These are phyloP conservation scores for Ophiostoma montium DNA, from an alignment of 2,329 filamentous ascomycete species.

Conservation along the genomic window DNA sequence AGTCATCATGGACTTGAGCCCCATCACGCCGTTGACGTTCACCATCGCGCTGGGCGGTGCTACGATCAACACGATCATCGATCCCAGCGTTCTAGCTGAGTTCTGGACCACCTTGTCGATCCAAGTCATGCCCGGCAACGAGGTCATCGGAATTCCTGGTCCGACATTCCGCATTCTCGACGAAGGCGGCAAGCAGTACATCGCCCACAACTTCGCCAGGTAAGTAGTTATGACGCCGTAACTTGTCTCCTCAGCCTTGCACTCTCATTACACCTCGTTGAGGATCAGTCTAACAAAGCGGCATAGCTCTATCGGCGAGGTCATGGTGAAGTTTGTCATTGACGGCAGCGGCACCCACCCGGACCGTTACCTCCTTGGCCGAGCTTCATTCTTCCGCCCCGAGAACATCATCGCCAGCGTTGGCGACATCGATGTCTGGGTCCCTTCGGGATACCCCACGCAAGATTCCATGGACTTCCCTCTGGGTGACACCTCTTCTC, in stretches of 20 bases:
- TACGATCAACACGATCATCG: constrained; percentile 7
- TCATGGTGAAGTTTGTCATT: constrained; percentile 10
- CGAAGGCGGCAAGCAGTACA: constrained; percentile 9
- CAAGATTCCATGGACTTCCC: not conserved
- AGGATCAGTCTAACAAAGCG: not conserved
- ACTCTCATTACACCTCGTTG: not conserved
- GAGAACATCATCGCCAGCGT: constrained; percentile 5
- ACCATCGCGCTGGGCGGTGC: constrained; percentile 5
- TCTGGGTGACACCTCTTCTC: not conserved
- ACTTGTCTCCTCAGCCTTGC: not conserved
- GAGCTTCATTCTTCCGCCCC: constrained; percentile 2
- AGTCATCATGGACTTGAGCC: constrained; percentile 1
- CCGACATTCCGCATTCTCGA: constrained; percentile 10
- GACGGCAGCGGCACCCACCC: constrained; percentile 10
- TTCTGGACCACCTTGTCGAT: constrained; percentile 9
- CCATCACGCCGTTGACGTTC: constrained; percentile 5
- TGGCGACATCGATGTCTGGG: constrained; percentile 9
- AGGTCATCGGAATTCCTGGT: constrained; percentile 8
- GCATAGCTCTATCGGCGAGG: constrained; percentile 5
- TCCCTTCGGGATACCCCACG: constrained; percentile 4
- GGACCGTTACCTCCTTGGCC: constrained; percentile 10
- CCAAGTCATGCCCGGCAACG: constrained; percentile 8
- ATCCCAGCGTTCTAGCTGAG: constrained; percentile 5
- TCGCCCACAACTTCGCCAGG: constrained; percentile 10
- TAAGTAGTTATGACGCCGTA: not conserved